Conservation (phyloP, 768 basidiomycete genomes). For the Clitopilus passeckerianus region DNA sequence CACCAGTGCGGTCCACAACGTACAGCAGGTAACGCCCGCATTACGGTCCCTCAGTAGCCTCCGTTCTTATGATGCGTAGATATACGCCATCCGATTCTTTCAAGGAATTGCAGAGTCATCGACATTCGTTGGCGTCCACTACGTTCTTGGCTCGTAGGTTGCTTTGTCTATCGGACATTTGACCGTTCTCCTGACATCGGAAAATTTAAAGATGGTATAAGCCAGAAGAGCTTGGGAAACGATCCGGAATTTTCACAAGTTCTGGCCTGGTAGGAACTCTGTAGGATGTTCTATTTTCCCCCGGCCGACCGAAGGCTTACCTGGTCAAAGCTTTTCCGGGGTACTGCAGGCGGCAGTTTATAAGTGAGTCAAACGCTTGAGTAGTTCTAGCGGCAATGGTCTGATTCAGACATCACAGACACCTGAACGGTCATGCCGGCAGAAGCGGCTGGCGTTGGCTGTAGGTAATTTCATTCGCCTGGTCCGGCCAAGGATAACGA, state of each 20-base stretch:
- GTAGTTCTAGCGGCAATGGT: background rate
- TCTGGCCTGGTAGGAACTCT: conserved; percentile 58
- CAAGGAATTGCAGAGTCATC: conserved; percentile 72
- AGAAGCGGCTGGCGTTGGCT: conserved; percentile 67
- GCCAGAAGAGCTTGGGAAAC: conserved; percentile 62
- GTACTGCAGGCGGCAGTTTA: conserved; percentile 63
- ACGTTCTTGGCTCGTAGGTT: conserved; percentile 65
- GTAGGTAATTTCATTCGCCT: conserved; percentile 25
- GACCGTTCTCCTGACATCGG: background rate
- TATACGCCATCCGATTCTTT: conserved; percentile 68
- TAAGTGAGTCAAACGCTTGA: conserved; percentile 25
- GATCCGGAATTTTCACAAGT: conserved; percentile 68
- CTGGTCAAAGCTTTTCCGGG: conserved; percentile 50
- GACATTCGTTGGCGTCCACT: conserved; percentile 73
- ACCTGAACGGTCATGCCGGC: conserved; percentile 47
- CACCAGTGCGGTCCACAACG: conserved; percentile 49
- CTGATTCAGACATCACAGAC: conserved; percentile 22
- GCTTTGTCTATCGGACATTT: background rate
- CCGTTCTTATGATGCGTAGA: conserved; percentile 23
- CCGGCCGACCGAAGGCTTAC: background rate
- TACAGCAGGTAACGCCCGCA: conserved; percentile 41
- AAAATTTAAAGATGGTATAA: conserved; percentile 55
- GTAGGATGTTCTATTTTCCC: conserved; percentile 23
- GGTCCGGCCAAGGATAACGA: conserved; percentile 3
- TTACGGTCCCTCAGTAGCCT: background rate